A percentile compares a stretch with the other conserved stretches of the same genome.
Conservation (phyloP, 352 stramenopile species). For the Pythium pectinolyticum region DNA sequence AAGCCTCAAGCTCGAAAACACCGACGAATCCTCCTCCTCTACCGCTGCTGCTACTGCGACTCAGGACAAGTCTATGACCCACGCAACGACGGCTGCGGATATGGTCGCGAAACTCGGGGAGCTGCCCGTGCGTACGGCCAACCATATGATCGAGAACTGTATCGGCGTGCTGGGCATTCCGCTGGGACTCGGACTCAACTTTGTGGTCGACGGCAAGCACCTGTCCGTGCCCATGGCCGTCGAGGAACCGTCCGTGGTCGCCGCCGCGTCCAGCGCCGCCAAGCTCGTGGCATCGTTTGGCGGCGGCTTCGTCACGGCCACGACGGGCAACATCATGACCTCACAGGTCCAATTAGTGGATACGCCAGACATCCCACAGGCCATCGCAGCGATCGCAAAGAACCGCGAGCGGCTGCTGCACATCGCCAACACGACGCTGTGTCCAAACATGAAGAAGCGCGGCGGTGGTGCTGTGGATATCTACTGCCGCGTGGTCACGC, state of each 20-base stretch:
- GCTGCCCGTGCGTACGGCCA: conserved; percentile 72
- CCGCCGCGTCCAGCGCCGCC: conserved; percentile 76
- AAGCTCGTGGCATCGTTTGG: conserved; percentile 77
- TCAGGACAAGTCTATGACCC: conserved; percentile 9
- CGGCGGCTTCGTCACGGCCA: conserved; percentile 72
- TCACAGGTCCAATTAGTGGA: conserved; percentile 84
- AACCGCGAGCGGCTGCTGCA: conserved; percentile 62
- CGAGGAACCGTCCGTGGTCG: conserved; percentile 85
- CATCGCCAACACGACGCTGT: conserved; percentile 76
- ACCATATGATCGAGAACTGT: conserved; percentile 91
- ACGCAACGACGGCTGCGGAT: conserved; percentile 10
- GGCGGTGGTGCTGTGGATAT: conserved; percentile 77
- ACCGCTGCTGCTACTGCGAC: too few species aligned
- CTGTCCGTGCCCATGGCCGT: conserved; percentile 84
- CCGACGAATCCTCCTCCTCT: conserved; percentile 8
- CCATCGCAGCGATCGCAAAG: conserved; percentile 48
- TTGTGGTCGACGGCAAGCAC: conserved; percentile 79
- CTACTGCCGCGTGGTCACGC: conserved; percentile 78
- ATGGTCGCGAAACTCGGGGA: conserved; percentile 65
- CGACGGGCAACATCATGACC: conserved; percentile 85
- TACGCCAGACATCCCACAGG: conserved; percentile 57
- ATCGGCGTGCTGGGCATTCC: conserved; percentile 84
- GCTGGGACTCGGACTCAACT: conserved; percentile 85
- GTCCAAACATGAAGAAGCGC: conserved; percentile 85
- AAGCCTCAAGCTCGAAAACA: conserved; percentile 32